Base-by-base conservation (phyloP, 768 basidiomycete species). In the Auricularia auricula-judae region DNA sequence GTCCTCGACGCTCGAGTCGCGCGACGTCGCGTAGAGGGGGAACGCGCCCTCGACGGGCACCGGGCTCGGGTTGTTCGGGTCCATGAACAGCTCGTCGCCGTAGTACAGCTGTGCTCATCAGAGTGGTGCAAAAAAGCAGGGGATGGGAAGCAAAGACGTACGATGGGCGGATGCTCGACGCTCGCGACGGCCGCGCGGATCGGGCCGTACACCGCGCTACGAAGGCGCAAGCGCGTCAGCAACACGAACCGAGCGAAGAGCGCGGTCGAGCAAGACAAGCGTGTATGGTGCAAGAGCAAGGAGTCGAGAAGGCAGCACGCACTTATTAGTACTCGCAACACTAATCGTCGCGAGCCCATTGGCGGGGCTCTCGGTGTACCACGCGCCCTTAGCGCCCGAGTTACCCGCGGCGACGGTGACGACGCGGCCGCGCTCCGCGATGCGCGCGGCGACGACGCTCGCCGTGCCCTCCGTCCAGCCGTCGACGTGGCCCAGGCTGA, bases 401-500 rank as follows among this genome's bases (percentile, higher is more conserved):
- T 66, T 58, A 3, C 47, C 51, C 11, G 36, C 51, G 58, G 58
- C 36, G 36, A 53, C 59, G 29, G 64, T 65, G 23, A 65, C 64
- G 34, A 65, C 64, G 56, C 64, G 64, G 7, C 64, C 64, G 11
- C 47, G 36, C 42, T 42, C 43, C 3, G 44, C 64, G 23, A 65
- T 65, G 39, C 64, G 56, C 29, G 36, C 23, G 12, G 64, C 64
- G 18, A 65, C 59, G 59, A 65, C 59, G 36, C 36, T 29, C 3
- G 59, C 39, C 10, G 64, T 61, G 59, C 59, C 39, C 23, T 29
- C 36, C 14, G 58, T 18, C 64, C 64, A 65, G 21, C 64, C 74
- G 5, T 69, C 67, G 11, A 65, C 43, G 23, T 72, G 67, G 63
- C 76, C 77, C 29, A 78, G 64, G 62, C 72, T 74, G 43, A 78